phyloP scores from a whole-genome alignment of 140 eudicot genomes.

The Bidens hawaiensis region DNA sequence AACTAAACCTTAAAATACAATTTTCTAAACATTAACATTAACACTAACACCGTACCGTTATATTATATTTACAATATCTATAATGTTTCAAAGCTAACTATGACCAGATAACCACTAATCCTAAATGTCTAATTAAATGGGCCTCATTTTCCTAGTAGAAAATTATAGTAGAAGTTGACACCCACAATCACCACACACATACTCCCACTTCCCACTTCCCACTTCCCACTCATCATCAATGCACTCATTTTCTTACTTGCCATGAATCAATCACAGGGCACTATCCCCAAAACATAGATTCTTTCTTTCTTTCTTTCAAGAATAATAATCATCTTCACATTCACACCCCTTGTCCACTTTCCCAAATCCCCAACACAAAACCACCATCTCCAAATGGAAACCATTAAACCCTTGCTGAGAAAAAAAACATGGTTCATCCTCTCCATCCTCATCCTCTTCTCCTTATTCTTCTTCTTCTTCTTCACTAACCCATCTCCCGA shows the following conservation, averaged over 20 bases:
- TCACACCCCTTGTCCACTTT: conserved; percentile 16
- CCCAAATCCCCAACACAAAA: conserved; percentile 33
- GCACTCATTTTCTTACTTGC: conserved; percentile 24
- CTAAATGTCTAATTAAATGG: neutral
- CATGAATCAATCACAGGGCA: conserved; percentile 12
- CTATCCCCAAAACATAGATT: neutral
- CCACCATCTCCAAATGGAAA: conserved; percentile 41
- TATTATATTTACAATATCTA: too few species aligned
- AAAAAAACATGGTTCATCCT: conserved; percentile 57
- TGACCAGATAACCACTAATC: neutral
- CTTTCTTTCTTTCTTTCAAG: neutral
- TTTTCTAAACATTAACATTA: too few species aligned
- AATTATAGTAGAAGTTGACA: conserved; percentile 11
- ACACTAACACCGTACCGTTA: too few species aligned
- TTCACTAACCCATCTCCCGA: conserved; percentile 40
- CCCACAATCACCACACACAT: conserved; percentile 9
- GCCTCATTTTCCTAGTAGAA: neutral
- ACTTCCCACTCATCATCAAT: conserved; percentile 8
- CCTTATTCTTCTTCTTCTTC: conserved; percentile 37
- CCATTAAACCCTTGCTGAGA: conserved; percentile 33
- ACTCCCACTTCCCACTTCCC: too few species aligned
- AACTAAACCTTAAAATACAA: too few species aligned
- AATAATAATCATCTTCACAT: conserved; percentile 3
- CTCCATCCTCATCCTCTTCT: conserved; percentile 32
- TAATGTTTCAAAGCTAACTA: neutral